Base-by-base conservation (phyloP, 768 basidiomycete genomes). In the Kwoniella europaea region DNA sequence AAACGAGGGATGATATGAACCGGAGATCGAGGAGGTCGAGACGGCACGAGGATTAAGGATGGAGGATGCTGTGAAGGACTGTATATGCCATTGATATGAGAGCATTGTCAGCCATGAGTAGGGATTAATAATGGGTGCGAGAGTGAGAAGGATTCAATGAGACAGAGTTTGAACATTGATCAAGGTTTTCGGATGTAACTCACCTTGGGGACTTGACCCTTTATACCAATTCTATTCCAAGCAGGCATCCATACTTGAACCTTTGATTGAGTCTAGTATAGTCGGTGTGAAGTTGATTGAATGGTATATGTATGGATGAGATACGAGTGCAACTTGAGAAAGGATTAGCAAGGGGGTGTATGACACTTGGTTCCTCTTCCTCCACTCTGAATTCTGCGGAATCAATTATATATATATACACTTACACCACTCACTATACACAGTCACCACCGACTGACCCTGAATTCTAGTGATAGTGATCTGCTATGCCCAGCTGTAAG, bases 181-280 rank as follows among this genome's bases (percentile, higher is more conserved):
- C 35, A 55, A 22, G 54, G 54, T 55, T 55, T 55, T 55, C 54
- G 54, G 54, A 55, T 24, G 54, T 55, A 22, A 55, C 54, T 55
- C 54, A 55, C 54, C 15, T 55, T 55, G 20, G 54, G 20, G 9
- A 55, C 10, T 10, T 4, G 1, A 55, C 54, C 54, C 54, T 55
- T 22, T 55, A 24, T 24, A 4, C 10, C 9, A 10, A 10, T 6
- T 55, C 54, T 55, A 55, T n/a, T 55, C 54, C 54, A 22, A 20
- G 54, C 54, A 24, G 10, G 24, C 54, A 55, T 55, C 12, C 54
- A 22, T 22, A n/a, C 15, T 55, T 22, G 20, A n/a, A 55, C 24
- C 10, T 55, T 24, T 24, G 54, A 20, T 55, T 10, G 20, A 35
- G 35, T 35, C 35, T 35, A 9, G 7, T 6, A 9, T 35, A 35